These are phyloP conservation scores for Penicillium macrosclerotiorum DNA, from an alignment of 495 filamentous ascomycete genomes.

Conservation along the genomic window DNA sequence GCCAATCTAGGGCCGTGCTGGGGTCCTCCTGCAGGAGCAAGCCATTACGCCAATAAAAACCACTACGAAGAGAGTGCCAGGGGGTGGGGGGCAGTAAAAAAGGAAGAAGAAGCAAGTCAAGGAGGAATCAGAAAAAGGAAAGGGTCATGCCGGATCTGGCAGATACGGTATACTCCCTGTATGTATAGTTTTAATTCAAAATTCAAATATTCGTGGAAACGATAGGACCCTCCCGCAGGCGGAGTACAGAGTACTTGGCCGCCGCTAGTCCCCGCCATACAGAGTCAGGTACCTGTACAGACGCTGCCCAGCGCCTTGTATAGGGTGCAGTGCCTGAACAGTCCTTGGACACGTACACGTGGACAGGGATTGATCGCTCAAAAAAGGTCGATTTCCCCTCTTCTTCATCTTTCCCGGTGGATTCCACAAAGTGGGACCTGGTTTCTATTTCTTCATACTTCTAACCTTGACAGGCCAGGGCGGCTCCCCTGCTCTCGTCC, in stretches of 20 bases:
- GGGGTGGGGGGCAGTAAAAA: conserved; percentile 5
- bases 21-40: conserved; percentile 11
- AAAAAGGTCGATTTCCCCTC: conserved; percentile 11
- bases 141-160: too few relatives aligned
- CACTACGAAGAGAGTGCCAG: too few relatives aligned
- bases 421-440: conserved; percentile 17
- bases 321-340: too few relatives aligned
- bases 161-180: too few relatives aligned
- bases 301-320: too few relatives aligned
- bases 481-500: conserved; percentile 21
- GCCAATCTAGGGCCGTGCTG: conserved; percentile 6
- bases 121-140: not conserved
- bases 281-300: too few relatives aligned
- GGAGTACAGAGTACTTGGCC: too few relatives aligned
- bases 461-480: conserved; percentile 9
- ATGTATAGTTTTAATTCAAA: too few relatives aligned
- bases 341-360: conserved; percentile 21
- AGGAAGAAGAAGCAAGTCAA: not conserved
- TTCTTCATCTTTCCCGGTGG: not conserved
- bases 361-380: conserved; percentile 16
- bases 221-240: too few relatives aligned
- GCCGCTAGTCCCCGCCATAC: too few relatives aligned
- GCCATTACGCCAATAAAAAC: too few relatives aligned
- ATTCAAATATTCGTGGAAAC: too few relatives aligned
- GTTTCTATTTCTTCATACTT: conserved; percentile 8